A percentile compares a stretch with the other conserved stretches of the same genome.
These are phyloP conservation scores for Gaeumannomyces tritici DNA, from an alignment of 2,329 filamentous ascomycete species.

Conservation along the genomic window DNA sequence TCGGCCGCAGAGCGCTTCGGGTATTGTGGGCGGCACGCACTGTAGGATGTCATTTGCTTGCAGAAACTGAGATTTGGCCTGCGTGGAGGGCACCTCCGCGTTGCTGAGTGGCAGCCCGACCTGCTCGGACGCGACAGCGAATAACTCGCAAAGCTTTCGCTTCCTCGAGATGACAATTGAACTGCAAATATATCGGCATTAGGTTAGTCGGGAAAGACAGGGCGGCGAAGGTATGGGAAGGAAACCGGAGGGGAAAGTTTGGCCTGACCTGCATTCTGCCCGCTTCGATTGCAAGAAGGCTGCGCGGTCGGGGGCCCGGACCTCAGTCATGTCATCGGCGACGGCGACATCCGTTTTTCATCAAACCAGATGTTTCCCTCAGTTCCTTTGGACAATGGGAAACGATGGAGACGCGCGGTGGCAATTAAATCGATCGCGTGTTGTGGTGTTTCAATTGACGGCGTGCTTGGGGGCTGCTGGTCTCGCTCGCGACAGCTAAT, in stretches of 20 bases:
- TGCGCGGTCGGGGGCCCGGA: slow-evolving; percentile 55
- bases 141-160: slow-evolving; percentile 83
- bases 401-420: slow-evolving; percentile 18
- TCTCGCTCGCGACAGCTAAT: slow-evolving; percentile 9
- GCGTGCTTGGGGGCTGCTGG: slow-evolving; percentile 11
- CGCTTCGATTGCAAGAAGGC: slow-evolving; percentile 57
- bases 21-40: slow-evolving; percentile 32
- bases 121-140: slow-evolving; percentile 65
- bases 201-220: slow-evolving; percentile 14
- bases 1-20: slow-evolving; percentile 13
- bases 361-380: slow-evolving; percentile 45
- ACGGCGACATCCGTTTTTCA: slow-evolving; percentile 60
- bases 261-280: slow-evolving; percentile 50
- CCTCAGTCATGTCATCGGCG: slow-evolving; percentile 63
- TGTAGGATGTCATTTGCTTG: slow-evolving; percentile 48
- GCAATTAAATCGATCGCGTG: slow-evolving; percentile 27
- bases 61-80: slow-evolving; percentile 46
- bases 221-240: slow-evolving; percentile 36
- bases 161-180: slow-evolving; percentile 76
- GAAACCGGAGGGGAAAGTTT: slow-evolving; percentile 29
- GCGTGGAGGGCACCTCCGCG: slow-evolving; percentile 43
- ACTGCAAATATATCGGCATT: slow-evolving; percentile 28
- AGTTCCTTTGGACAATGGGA: slow-evolving; percentile 22
- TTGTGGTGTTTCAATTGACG: slow-evolving; percentile 21
- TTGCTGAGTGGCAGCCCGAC: slow-evolving; percentile 48